Percentiles rank a stretch among this genome's conserved stretches.
Evolutionary conservation across 148 eudicot species (phyloP).

Genomic region (Chenopodium berlandieri): DNA sequence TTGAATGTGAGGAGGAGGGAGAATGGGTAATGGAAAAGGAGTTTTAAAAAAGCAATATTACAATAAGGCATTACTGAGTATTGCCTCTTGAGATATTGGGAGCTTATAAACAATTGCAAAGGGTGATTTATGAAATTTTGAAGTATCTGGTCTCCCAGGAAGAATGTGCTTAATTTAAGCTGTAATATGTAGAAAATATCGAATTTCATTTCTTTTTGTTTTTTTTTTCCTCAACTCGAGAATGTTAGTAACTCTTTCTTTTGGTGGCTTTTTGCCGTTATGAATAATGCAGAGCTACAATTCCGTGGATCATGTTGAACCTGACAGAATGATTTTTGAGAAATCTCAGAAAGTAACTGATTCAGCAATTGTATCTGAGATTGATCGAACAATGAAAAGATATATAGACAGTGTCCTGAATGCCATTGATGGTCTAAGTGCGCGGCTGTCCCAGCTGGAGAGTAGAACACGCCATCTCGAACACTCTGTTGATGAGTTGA

Average conservation of each 20-base stretch:
- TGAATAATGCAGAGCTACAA: slow-evolving; percentile 56
- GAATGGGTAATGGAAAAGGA: no score
- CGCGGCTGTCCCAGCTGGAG: slow-evolving; percentile 79
- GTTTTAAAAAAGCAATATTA: no score
- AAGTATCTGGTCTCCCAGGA: background rate
- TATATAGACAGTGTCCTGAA: slow-evolving; percentile 66
- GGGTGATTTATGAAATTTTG: background rate
- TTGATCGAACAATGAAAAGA: slow-evolving; percentile 76
- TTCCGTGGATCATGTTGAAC: slow-evolving; percentile 56
- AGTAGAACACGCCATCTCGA: slow-evolving; percentile 68
- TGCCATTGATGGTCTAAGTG: slow-evolving; percentile 72
- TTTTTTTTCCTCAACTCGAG: background rate
- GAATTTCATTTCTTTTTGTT: background rate
- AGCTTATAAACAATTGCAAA: background rate
- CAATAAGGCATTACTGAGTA: background rate
- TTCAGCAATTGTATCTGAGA: slow-evolving; percentile 59
- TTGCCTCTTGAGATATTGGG: background rate
- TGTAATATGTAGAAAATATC: background rate
- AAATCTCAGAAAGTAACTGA: slow-evolving; percentile 51
- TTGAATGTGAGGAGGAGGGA: background rate
- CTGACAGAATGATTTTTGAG: slow-evolving; percentile 48
- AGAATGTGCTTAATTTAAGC: background rate
- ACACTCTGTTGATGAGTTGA: slow-evolving; percentile 80
- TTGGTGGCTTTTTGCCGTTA: background rate
- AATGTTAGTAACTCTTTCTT: background rate